A percentile compares a stretch with the other conserved stretches of the same genome.
These are phyloP conservation scores for Fusarium sp. DNA, from an alignment of 2,329 filamentous ascomycete genomes.

Conservation along the genomic window DNA sequence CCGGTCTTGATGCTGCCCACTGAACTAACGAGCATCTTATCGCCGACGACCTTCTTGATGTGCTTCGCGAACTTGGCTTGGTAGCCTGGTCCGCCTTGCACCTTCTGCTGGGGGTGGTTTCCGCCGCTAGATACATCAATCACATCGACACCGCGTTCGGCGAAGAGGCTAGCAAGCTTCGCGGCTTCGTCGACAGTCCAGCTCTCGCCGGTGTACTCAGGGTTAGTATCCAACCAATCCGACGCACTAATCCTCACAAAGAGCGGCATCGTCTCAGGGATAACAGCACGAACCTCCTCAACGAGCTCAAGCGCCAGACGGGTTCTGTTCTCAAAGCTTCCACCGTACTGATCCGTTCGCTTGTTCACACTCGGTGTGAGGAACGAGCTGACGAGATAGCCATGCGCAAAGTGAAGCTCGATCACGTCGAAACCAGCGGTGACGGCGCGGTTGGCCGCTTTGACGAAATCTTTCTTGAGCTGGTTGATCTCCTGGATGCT, in stretches of 20 bases:
- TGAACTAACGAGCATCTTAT: slow-evolving; percentile 58
- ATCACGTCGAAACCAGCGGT: slow-evolving; percentile 73
- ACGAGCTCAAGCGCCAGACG: slow-evolving; percentile 74
- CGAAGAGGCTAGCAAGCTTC: slow-evolving; percentile 69
- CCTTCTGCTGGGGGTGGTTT: slow-evolving; percentile 66
- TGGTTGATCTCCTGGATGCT: slow-evolving; percentile 70
- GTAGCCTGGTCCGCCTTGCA: slow-evolving; percentile 69
- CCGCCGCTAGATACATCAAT: slow-evolving; percentile 78
- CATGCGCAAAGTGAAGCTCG: slow-evolving; percentile 81
- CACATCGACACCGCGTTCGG: slow-evolving; percentile 75
- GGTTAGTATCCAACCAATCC: slow-evolving; percentile 76
- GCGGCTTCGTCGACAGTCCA: slow-evolving; percentile 75
- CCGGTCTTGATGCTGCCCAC: slow-evolving; percentile 61
- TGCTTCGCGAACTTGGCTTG: slow-evolving; percentile 75
- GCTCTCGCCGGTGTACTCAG: slow-evolving; percentile 61
- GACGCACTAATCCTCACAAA: slow-evolving; percentile 78
- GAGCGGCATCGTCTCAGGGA: slow-evolving; percentile 74
- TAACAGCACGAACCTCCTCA: slow-evolving; percentile 67
- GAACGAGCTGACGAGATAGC: slow-evolving; percentile 78
- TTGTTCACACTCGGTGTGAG: slow-evolving; percentile 75
- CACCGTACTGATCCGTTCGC: slow-evolving; percentile 74
- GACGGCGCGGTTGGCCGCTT: slow-evolving; percentile 64
- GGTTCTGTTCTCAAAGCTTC: slow-evolving; percentile 75
- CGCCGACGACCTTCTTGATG: slow-evolving; percentile 76
- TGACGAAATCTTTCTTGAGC: slow-evolving; percentile 68